Conservation (phyloP, 202 grass and related monocot genomes). For the Saccharum hybrid region DNA sequence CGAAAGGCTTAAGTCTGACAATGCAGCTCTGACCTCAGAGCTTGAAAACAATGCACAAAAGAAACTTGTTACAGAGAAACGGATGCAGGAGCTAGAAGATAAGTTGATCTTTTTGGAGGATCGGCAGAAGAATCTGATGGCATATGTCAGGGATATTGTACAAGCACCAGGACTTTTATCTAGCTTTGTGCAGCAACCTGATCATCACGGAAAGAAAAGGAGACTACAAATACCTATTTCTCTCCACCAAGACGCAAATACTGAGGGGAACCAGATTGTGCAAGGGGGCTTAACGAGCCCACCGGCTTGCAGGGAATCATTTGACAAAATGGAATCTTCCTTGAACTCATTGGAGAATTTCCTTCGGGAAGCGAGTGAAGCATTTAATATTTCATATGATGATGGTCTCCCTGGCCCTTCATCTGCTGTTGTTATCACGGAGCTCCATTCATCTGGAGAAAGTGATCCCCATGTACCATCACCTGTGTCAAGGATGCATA, state of each 20-base stretch:
- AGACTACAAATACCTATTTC: constrained; percentile 51
- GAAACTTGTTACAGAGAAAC: constrained; percentile 61
- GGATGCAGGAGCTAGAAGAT: constrained; percentile 85
- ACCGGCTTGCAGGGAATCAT: constrained; percentile 64
- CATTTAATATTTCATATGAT: constrained; percentile 71
- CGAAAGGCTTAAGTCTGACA: constrained; percentile 69
- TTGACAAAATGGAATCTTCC: constrained; percentile 91
- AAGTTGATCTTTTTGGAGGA: constrained; percentile 65
- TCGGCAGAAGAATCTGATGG: constrained; percentile 59
- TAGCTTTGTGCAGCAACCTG: constrained; percentile 56
- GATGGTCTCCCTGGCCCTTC: constrained; percentile 50
- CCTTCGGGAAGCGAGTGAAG: constrained; percentile 68
- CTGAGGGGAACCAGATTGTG: constrained; percentile 49
- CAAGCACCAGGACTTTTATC: constrained; percentile 61
- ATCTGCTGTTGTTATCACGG: constrained; percentile 64
- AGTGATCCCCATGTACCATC: constrained; percentile 47
- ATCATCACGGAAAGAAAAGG: constrained; percentile 76
- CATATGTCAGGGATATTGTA: constrained; percentile 68
- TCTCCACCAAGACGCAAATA: constrained; percentile 55
- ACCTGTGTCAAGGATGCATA: constrained; percentile 44
- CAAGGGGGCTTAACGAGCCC: constrained; percentile 33
- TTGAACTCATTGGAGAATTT: constrained; percentile 89
- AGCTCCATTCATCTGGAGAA: constrained; percentile 73
- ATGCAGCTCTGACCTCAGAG: constrained; percentile 56
- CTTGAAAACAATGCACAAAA: constrained; percentile 70